Evolutionary conservation across 768 basidiomycete species (phyloP), one percentile per base, ranked within the genome.

Genomic region (Tylopilus sp.): DNA sequence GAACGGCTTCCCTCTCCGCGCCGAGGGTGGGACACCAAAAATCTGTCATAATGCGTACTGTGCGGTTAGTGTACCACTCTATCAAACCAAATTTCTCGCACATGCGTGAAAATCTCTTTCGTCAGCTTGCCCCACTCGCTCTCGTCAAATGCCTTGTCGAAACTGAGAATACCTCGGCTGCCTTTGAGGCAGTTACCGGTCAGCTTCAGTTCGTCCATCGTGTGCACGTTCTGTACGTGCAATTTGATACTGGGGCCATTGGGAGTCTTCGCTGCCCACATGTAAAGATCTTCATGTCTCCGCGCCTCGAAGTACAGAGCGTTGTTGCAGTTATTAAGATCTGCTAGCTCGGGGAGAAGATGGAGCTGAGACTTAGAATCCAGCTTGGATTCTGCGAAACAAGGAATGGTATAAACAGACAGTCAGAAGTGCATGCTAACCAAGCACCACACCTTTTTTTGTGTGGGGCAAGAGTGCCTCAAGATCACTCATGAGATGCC

Each of bases 171-270:
- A 6, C 95, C 96, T 48, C 97, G 76, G 64, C 90, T 91, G 17
- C 97, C 97, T 72, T 96, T 97, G 60, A 99, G 72, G 71, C 97
- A 99, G 70, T 99, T 98, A 29, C 97, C 97, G 8, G 94, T 96
- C 95, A 99, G 90, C 76, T 98, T 98, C 59, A 99, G 78, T 71
- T 99, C 97, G 73, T 98, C 97, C 97, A 98, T 98, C 38, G 97
- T 99, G 71, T 99, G 97, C 50, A 96, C 80, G 66, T 98, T 99
- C 73, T 97, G 95, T 16, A 98, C 96, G 66, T 98, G 97, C 78
- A 98, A 80, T 71, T 98, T 98, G 66, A 95, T 84, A 65, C 90
- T 95, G 14, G 97, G 97, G 11, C 97, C 97, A 64, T 99, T 99
- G 21, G 97, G 97, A 31, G 94, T 91, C 71, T 98, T 95, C 13